Conservation (phyloP, 164 flowering plant genomes). For the Aristolochia contorta region DNA sequence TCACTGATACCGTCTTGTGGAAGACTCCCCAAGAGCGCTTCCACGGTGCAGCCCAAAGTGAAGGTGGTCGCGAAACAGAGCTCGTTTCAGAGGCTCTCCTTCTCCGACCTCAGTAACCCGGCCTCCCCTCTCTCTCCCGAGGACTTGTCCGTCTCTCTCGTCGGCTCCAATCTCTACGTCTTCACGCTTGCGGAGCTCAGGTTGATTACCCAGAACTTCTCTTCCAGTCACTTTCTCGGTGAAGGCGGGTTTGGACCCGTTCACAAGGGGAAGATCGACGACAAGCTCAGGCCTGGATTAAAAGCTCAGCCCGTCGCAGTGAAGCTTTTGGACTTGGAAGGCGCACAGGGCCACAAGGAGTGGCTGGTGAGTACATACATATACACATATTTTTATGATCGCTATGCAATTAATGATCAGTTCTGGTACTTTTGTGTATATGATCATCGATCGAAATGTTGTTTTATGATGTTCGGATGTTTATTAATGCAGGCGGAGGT, state of each 20-base stretch:
- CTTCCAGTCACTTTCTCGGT: conserved; percentile 42
- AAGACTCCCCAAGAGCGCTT: conserved; percentile 5
- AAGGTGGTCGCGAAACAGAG: conserved; percentile 10
- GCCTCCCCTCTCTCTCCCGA: conserved; percentile 32
- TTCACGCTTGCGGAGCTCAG: conserved; percentile 53
- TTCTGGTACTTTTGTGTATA: no score
- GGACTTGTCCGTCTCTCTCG: conserved; percentile 48
- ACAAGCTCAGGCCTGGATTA: conserved; percentile 47
- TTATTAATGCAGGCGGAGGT: conserved; percentile 74
- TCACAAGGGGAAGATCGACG: conserved; percentile 67
- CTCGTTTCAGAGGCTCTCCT: conserved; percentile 35
- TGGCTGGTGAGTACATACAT: conserved; percentile 63
- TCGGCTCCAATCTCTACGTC: conserved; percentile 43
- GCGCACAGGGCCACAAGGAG: conserved; percentile 78
- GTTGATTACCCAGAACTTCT: conserved; percentile 41
- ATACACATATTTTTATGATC: no score
- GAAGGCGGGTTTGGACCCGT: conserved; percentile 88
- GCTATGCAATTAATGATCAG: no score
- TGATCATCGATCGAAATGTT: no score
- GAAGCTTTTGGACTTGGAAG: conserved; percentile 63
- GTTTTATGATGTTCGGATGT: no score
- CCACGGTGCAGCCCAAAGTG: conserved; percentile 3
- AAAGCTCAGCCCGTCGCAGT: conserved; percentile 68
- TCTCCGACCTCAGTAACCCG: conserved; percentile 46
- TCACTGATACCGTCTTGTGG: conserved; percentile 22